These are phyloP conservation scores for Theileria equi DNA, from an alignment of 169 alveolate species.

Conservation along the genomic window DNA sequence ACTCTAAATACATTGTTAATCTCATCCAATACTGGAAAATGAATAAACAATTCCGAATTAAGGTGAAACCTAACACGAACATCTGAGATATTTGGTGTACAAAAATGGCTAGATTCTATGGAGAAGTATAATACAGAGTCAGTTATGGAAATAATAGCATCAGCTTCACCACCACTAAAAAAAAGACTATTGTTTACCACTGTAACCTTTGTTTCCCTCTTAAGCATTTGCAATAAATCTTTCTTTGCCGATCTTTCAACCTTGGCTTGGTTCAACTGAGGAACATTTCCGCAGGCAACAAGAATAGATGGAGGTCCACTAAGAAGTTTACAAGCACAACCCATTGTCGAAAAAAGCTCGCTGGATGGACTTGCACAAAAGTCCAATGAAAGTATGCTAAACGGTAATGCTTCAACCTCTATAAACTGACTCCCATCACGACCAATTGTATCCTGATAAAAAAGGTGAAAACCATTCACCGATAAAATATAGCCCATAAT, in stretches of 20 bases:
- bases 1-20: slow-evolving; percentile 15
- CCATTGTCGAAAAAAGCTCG: not conserved
- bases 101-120: slow-evolving; percentile 25
- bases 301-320: slow-evolving; percentile 25
- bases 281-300: slow-evolving; percentile 27
- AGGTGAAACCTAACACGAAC: slow-evolving; percentile 34
- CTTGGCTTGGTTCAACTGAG: too few species aligned
- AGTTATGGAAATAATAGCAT: not conserved
- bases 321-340: not conserved
- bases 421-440: slow-evolving; percentile 59
- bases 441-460: slow-evolving; percentile 45
- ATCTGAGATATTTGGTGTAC: slow-evolving; percentile 52
- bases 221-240: slow-evolving; percentile 3
- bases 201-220: not conserved
- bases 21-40: slow-evolving; percentile 49
- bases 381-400: slow-evolving; percentile 34
- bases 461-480: slow-evolving; percentile 33
- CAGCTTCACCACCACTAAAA: not conserved
- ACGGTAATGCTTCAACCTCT: slow-evolving; percentile 52
- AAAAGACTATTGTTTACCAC: not conserved
- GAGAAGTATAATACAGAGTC: slow-evolving; percentile 42
- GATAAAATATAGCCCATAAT: slow-evolving; percentile 48
- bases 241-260: not conserved
- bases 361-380: not conserved
- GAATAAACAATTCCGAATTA: slow-evolving; percentile 47